Evolutionary conservation across 2,329 filamentous ascomycete genomes (phyloP), one percentile per base, ranked within the genome.

Genomic region (Alternaria angustiovoidea): DNA sequence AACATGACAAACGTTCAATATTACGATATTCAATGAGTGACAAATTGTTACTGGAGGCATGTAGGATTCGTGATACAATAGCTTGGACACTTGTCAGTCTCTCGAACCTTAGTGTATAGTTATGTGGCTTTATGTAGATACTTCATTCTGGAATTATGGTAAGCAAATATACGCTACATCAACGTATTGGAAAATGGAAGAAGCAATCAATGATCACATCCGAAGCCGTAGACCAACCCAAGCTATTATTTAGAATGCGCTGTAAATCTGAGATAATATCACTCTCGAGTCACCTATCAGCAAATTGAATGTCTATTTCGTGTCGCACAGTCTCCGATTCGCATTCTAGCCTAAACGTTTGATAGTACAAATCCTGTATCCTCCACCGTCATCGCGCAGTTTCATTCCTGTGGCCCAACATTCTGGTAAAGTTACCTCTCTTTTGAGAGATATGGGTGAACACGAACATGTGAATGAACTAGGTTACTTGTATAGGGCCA

Each of bases 401-500:
- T 26, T 22, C 20, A 20, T 18, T 2, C 0, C 36, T 9, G 2
- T 26, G 38, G 30, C 22, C 30, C 11, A 42, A 7, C 2, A 39
- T 26, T 18, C 22, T 14, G 20, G 41, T 53, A 16, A 12, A n/a
- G 22, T 9, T 22, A n/a, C 38, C 44, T 51, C 16, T 26, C 26
- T 22, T 16, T 36, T 7, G 43, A 20, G 20, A 18, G 11, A 26
- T 16, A 9, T 18, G 14, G 14, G 3, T 4, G 42, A 30, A 5
- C 41, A 46, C 41, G 18, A 47, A 51, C 46, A 53, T 53, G 32
- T 53, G 56, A 55, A 55, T 61, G 47, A 61, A 57, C 61, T 52
- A 51, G 63, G 61, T 32, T 56, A 32, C 38, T n/a, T 53, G 54
- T 51, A 47, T 61, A 14, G 20, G 26, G 3, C 20, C 36, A 20